These are phyloP conservation scores for Cyamopsis tetragonoloba DNA, from an alignment of 306 rosid genomes.

Conservation along the genomic window DNA sequence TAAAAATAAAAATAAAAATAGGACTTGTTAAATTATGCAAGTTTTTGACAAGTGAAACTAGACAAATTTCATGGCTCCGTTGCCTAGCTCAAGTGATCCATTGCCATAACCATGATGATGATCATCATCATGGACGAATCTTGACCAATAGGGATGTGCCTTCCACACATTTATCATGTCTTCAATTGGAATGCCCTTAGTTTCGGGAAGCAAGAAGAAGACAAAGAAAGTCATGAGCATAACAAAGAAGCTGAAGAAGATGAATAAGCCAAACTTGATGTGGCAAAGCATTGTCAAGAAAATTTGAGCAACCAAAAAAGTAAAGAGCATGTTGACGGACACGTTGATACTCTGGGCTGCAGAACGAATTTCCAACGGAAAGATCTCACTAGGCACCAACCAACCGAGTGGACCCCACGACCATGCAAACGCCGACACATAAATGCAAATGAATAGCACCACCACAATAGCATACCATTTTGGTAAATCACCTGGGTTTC, in stretches of 20 bases:
- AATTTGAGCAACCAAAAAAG: constrained; percentile 67
- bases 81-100: constrained; percentile 45
- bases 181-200: constrained; percentile 86
- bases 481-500: constrained; percentile 63
- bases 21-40: no score
- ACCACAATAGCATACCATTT: constrained; percentile 88
- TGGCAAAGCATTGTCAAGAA: constrained; percentile 82
- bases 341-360: constrained; percentile 93
- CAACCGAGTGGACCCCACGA: constrained; percentile 99
- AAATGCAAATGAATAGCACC: constrained; percentile 84
- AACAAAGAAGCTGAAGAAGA: constrained; percentile 83
- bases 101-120: constrained; percentile 28
- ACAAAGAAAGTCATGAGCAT: constrained; percentile 54
- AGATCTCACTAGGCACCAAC: constrained; percentile 94
- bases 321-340: constrained; percentile 84
- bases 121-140: constrained; percentile 44
- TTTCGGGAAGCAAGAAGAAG: constrained; percentile 69
- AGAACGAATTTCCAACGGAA: constrained; percentile 84
- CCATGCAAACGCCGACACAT: constrained; percentile 91
- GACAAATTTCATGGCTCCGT: constrained; percentile 35
- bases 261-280: constrained; percentile 80
- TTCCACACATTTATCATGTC: constrained; percentile 78
- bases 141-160: constrained; percentile 75
- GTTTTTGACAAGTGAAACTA: no score
- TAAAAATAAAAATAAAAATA: no score